phyloP scores from a whole-genome alignment of 176 grass and related monocot genomes.

The Saccharum spontaneum region DNA sequence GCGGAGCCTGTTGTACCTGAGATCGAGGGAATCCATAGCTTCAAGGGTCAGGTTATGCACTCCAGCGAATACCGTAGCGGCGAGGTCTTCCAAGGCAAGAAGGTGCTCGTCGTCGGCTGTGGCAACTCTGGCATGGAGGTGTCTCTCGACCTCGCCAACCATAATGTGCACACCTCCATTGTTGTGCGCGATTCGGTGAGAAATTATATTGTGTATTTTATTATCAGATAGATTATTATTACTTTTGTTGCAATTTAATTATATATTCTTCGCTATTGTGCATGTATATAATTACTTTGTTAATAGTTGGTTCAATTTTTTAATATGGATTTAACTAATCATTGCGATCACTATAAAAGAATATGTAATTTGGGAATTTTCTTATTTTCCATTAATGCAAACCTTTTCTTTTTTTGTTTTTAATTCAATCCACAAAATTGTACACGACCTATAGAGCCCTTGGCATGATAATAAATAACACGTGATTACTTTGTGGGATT shows the following conservation, averaged over 20 bases:
- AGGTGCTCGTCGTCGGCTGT: constrained; percentile 81
- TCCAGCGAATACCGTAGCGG: constrained; percentile 69
- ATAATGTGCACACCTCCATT: constrained; percentile 69
- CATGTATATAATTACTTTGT: background rate
- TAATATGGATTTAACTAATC: background rate
- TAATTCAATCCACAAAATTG: no score
- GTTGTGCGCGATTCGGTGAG: constrained; percentile 82
- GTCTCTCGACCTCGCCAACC: constrained; percentile 67
- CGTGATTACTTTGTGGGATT: no score
- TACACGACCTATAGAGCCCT: no score
- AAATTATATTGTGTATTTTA: background rate
- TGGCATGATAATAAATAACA: no score
- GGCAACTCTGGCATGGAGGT: constrained; percentile 96
- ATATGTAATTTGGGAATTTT: background rate
- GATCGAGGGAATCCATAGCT: constrained; percentile 53
- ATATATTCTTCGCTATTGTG: background rate
- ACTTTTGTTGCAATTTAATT: background rate
- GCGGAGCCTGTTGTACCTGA: constrained; percentile 67
- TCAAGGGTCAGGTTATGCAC: constrained; percentile 62
- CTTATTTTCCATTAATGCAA: no score
- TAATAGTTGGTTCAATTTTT: background rate
- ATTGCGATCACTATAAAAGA: background rate
- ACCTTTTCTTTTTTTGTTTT: no score
- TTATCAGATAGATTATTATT: background rate
- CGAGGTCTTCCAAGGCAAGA: constrained; percentile 47